Conservation (phyloP, 2,329 filamentous ascomycete genomes). For the Colletotrichum sp. region DNA sequence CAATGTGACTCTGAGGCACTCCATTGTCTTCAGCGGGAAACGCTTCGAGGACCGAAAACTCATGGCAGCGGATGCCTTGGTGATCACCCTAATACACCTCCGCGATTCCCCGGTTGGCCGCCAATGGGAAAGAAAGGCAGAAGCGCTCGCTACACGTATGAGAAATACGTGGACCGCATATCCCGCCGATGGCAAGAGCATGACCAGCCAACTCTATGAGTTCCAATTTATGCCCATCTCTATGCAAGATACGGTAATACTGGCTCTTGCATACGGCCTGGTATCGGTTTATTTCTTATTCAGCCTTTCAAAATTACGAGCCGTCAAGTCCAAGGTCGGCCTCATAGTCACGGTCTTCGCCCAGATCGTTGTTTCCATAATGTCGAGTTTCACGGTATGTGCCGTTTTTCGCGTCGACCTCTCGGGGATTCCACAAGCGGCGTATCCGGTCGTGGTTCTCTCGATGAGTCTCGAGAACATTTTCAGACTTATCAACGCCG, state of each 20-base stretch:
- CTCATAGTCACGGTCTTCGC: conserved; percentile 73
- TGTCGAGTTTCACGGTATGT: conserved; percentile 82
- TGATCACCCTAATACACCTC: conserved; percentile 77
- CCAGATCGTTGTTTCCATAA: conserved; percentile 74
- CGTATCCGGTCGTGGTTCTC: conserved; percentile 79
- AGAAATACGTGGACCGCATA: conserved; percentile 69
- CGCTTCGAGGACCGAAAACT: conserved; percentile 71
- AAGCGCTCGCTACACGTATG: conserved; percentile 53
- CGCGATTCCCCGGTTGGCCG: conserved; percentile 67
- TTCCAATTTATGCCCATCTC: conserved; percentile 81
- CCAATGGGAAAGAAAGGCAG: conserved; percentile 68
- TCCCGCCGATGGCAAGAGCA: conserved; percentile 59
- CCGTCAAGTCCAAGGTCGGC: conserved; percentile 77
- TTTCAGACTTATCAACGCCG: conserved; percentile 78
- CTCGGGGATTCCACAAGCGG: conserved; percentile 74
- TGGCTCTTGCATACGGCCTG: conserved; percentile 69
- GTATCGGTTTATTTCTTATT: conserved; percentile 69
- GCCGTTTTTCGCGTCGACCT: conserved; percentile 78
- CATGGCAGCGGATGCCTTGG: conserved; percentile 76
- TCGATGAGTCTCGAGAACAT: conserved; percentile 81
- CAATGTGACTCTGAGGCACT: conserved; percentile 77
- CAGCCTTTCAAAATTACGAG: conserved; percentile 72
- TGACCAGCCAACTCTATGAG: conserved; percentile 71
- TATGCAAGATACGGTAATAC: conserved; percentile 64
- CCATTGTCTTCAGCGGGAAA: conserved; percentile 85